A percentile compares a stretch with the other conserved stretches of the same genome.
phyloP scores from a whole-genome alignment of 768 basidiomycete genomes.

The Collybia sordida region DNA sequence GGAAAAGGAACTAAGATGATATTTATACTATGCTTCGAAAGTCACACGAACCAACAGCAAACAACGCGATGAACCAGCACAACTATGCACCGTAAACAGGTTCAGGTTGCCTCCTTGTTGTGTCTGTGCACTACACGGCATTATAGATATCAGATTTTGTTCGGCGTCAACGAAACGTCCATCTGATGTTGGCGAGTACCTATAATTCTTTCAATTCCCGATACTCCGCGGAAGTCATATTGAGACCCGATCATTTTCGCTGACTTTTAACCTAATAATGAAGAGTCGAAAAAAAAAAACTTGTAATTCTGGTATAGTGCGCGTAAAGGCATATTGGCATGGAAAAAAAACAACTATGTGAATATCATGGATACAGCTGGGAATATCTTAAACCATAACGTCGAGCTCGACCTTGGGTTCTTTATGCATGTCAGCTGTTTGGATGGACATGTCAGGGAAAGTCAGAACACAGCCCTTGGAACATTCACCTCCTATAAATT shows the following conservation, averaged over 20 bases:
- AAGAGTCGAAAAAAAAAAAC: neutral
- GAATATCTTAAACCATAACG: conserved; percentile 7
- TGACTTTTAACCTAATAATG: conserved; percentile 21
- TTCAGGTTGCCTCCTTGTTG: conserved; percentile 6
- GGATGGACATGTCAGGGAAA: neutral
- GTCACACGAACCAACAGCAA: conserved; percentile 38
- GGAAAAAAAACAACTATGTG: neutral
- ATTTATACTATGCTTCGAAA: conserved; percentile 38
- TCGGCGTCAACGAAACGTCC: conserved; percentile 12
- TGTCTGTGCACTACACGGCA: conserved; percentile 7
- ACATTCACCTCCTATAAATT: conserved; percentile 57
- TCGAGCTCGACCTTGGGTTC: conserved; percentile 23
- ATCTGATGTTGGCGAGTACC: conserved; percentile 8
- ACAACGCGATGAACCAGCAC: conserved; percentile 5
- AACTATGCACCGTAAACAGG: conserved; percentile 5
- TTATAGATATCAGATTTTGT: conserved; percentile 11
- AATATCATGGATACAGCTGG: neutral
- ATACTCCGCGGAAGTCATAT: conserved; percentile 27
- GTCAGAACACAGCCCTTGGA: neutral
- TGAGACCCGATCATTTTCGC: conserved; percentile 29
- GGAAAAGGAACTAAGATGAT: conserved; percentile 43
- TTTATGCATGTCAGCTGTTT: conserved; percentile 41
- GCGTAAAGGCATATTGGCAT: neutral
- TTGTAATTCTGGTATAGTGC: no score
- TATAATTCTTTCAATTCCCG: conserved; percentile 4